Evolutionary conservation across 2,329 filamentous ascomycete genomes (phyloP).

Genomic region (Penicillium sp.): DNA sequence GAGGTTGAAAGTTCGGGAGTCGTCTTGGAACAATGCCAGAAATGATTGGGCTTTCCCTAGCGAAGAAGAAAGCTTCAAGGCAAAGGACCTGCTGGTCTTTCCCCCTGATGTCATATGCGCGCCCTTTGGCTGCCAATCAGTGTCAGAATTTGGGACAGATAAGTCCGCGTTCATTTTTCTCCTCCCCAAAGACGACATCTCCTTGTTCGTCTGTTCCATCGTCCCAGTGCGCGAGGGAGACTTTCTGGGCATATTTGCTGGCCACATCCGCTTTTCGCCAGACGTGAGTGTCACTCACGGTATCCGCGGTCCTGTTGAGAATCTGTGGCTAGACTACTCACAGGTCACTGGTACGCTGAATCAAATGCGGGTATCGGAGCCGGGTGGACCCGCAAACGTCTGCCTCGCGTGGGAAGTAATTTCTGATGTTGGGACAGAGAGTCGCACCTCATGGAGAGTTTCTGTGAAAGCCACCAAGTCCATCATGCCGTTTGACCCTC

Average conservation of each 20-base stretch:
- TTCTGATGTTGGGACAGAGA: not conserved
- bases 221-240: not conserved
- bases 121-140: not conserved
- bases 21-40: not conserved
- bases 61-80: not conserved
- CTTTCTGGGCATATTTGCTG: constrained; percentile 7
- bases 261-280: constrained; percentile 5
- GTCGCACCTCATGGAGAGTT: constrained; percentile 9
- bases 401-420: constrained; percentile 6
- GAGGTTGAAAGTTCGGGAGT: not conserved
- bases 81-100: not conserved
- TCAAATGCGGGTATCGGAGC: constrained; percentile 13
- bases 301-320: constrained; percentile 10
- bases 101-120: not conserved
- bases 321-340: constrained; percentile 20
- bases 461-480: constrained; percentile 9
- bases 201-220: not conserved
- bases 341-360: constrained; percentile 15
- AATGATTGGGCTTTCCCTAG: not conserved
- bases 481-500: constrained; percentile 12
- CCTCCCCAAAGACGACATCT: not conserved
- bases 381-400: constrained; percentile 10
- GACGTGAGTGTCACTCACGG: constrained; percentile 5
- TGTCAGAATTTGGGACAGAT: not conserved
- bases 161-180: not conserved